phyloP scores from a whole-genome alignment of 2,329 filamentous ascomycete species.

The Lojkania enalia region DNA sequence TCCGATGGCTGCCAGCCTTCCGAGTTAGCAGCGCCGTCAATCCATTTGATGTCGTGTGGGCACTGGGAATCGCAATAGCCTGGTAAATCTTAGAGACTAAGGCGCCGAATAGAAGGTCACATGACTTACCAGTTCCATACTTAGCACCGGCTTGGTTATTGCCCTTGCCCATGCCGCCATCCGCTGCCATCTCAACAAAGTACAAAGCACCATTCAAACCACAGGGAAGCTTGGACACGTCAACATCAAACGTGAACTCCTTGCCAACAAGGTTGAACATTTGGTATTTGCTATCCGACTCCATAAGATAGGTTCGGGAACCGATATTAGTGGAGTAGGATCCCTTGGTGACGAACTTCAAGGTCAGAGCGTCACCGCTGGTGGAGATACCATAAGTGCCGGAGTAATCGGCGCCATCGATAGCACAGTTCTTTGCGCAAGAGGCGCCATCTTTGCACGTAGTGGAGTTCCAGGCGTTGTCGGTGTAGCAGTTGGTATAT shows the following conservation, averaged over 20 bases:
- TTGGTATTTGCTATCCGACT: constrained; percentile 46
- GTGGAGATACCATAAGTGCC: constrained; percentile 56
- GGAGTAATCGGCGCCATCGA: constrained; percentile 50
- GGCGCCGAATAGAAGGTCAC: background rate
- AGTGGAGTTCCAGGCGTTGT: constrained; percentile 48
- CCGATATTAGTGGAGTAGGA: constrained; percentile 48
- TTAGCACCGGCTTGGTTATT: constrained; percentile 58
- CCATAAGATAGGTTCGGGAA: constrained; percentile 49
- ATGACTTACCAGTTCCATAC: constrained; percentile 63
- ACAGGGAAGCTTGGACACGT: constrained; percentile 65
- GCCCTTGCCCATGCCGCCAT: constrained; percentile 61
- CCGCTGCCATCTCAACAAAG: constrained; percentile 63
- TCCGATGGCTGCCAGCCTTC: constrained; percentile 57
- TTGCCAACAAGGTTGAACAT: constrained; percentile 48
- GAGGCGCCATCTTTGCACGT: constrained; percentile 45
- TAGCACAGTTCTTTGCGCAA: constrained; percentile 48
- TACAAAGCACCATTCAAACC: constrained; percentile 65
- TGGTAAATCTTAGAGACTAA: constrained; percentile 6
- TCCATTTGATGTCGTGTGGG: constrained; percentile 57
- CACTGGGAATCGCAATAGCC: constrained; percentile 46
- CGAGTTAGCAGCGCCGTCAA: constrained; percentile 58
- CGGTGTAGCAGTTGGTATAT: constrained; percentile 55
- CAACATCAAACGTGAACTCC: constrained; percentile 49
- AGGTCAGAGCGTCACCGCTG: constrained; percentile 55
- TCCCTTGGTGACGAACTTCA: constrained; percentile 62